Base-by-base conservation (phyloP, 2,329 filamentous ascomycete genomes). In the Calonectria ilicicola region DNA sequence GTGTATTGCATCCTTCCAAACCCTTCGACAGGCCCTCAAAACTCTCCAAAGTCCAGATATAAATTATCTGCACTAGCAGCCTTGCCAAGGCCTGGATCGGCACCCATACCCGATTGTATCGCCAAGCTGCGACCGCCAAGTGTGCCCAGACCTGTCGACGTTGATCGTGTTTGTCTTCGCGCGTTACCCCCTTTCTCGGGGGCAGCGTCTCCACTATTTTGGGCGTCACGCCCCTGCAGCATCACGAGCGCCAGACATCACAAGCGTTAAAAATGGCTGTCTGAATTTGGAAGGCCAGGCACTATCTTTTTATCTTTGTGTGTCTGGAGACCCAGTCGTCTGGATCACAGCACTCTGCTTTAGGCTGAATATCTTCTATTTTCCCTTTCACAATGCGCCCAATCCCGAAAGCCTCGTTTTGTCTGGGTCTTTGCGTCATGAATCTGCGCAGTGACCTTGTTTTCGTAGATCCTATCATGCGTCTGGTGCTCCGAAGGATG, bases 41-140 rank as follows among this genome's bases (percentile, higher is more conserved):
- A 27, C 53, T 60, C 29, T n/a, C 14, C 53, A 19, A 26, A 38
- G 26, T 21, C n/a, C 58, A 60, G 69, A 73, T n/a, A 38, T 51
- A 35, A 51, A 38, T 51, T 38, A 58, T 17, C 47, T 21, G 53
- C 46, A 56, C 66, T 44, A 70, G 32, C 27, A 75, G 74, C 69
- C 67, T 66, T 78, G 78, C 76, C 78, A 80, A 80, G 78, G 42
- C 72, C 60, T 64, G 68, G 77, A 79, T 80, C 78, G 77, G 78
- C 78, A 80, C 69, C 72, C 47, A 62, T 44, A 75, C 77, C 76
- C 78, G 78, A 80, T 80, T 74, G 56, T 65, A 67, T 73, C 65
- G 69, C 75, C 73, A 77, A 74, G 74, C 47, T 70, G 56, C 53
- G 64, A 49, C 66, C 74, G 77, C 78, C 76, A 78, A 79, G 78